Evolutionary conservation across 371 early-diverging fungal genomes (phyloP).

Genomic region (Nosema granulosis): DNA sequence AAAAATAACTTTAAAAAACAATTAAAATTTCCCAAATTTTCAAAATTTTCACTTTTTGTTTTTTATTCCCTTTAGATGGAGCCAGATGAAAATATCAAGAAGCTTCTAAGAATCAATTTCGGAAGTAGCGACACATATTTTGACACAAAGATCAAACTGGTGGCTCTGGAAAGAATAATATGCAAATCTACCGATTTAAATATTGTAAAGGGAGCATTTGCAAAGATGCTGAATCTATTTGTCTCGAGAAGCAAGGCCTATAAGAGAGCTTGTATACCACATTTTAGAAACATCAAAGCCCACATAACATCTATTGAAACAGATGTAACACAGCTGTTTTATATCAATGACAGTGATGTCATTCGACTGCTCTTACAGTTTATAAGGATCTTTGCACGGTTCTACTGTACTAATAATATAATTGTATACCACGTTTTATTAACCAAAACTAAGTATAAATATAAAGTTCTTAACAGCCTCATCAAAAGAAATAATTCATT

Average conservation of each 20-base stretch:
- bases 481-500: not conserved
- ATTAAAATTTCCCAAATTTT: not conserved
- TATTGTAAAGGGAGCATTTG: conserved; percentile 13
- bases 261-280: conserved; percentile 7
- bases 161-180: conserved; percentile 9
- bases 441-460: conserved; percentile 20
- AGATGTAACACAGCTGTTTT: conserved; percentile 37
- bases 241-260: conserved; percentile 20
- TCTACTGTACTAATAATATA: conserved; percentile 29
- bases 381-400: conserved; percentile 30
- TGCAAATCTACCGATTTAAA: conserved; percentile 7
- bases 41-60: not conserved
- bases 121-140: conserved; percentile 10
- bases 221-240: conserved; percentile 26
- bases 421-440: conserved; percentile 19
- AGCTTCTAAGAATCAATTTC: conserved; percentile 24
- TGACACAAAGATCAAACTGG: conserved; percentile 18
- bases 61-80: conserved; percentile 3
- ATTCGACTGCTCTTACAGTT: conserved; percentile 16
- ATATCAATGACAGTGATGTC: conserved; percentile 28
- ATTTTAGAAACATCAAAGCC: conserved; percentile 18
- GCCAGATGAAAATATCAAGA: conserved; percentile 17
- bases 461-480: conserved; percentile 12
- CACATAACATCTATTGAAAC: conserved; percentile 19
- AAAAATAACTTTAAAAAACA: not conserved